A percentile compares a stretch with the other conserved stretches of the same genome.
These are phyloP conservation scores for Telopea speciosissima DNA, from an alignment of 177 flowering plant species.

Conservation along the genomic window DNA sequence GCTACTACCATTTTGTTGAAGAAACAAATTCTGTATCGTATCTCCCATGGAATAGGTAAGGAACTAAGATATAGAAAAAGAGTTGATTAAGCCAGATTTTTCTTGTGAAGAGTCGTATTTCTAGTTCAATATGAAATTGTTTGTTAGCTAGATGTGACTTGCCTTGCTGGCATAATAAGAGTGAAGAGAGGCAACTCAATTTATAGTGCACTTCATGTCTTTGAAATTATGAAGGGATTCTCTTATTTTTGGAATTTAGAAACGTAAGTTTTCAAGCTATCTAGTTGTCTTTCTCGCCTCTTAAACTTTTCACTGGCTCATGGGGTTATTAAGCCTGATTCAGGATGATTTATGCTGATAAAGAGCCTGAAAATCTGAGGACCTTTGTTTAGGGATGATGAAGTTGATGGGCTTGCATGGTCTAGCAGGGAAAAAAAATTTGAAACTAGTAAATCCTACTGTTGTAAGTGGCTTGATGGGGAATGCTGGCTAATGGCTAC, in stretches of 20 bases:
- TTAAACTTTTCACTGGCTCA: not conserved
- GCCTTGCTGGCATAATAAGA: not conserved
- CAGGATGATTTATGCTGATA: not conserved
- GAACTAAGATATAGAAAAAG: not conserved
- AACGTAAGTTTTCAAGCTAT: not conserved
- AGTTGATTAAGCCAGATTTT: not conserved
- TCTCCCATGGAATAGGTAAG: constrained; percentile 87
- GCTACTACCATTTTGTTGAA: constrained; percentile 59
- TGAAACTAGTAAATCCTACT: too few relatives aligned
- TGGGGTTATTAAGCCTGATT: not conserved
- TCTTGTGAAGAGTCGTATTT: not conserved
- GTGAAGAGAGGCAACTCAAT: not conserved
- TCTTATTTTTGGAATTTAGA: not conserved
- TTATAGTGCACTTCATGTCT: not conserved
- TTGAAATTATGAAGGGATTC: not conserved
- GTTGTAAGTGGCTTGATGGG: too few relatives aligned
- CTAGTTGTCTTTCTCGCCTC: not conserved
- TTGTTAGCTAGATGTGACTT: not conserved
- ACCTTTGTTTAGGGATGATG: too few relatives aligned
- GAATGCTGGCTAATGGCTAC: too few relatives aligned
- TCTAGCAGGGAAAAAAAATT: too few relatives aligned
- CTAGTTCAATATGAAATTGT: not conserved
- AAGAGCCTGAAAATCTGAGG: not conserved
- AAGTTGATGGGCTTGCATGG: too few relatives aligned
- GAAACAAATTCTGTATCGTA: constrained; percentile 70